A percentile compares a stretch with the other conserved stretches of the same genome.
Evolutionary conservation across 2,329 filamentous ascomycete species (phyloP).

Genomic region (Aureobasidium pullulans): DNA sequence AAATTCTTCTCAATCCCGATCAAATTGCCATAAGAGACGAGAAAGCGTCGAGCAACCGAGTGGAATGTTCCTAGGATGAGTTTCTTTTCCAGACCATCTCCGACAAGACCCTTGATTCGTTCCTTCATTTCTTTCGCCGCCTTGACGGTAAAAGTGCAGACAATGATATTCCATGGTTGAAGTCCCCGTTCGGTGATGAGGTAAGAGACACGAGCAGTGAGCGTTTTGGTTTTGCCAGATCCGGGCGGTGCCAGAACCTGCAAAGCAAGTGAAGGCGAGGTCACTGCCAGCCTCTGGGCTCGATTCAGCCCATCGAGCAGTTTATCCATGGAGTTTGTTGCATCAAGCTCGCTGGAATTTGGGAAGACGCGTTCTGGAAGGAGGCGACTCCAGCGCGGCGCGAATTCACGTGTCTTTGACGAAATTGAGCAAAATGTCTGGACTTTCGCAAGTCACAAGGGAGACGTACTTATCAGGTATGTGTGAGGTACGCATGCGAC

Average conservation of each 20-base stretch:
- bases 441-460: no score
- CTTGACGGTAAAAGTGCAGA: conserved; percentile 96
- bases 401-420: not conserved
- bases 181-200: conserved; percentile 66
- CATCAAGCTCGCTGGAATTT: not conserved
- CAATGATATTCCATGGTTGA: conserved; percentile 79
- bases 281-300: conserved; percentile 58
- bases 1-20: conserved; percentile 80
- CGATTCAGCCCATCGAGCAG: conserved; percentile 57
- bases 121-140: conserved; percentile 90
- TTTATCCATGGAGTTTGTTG: conserved; percentile 37
- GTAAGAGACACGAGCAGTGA: conserved; percentile 88
- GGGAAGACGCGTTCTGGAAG: conserved; percentile 10
- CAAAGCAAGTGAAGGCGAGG: conserved; percentile 51
- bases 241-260: conserved; percentile 59
- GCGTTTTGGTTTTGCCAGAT: conserved; percentile 87
- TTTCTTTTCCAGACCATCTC: conserved; percentile 64
- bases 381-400: not conserved
- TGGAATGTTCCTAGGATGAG: conserved; percentile 91
- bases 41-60: conserved; percentile 79
- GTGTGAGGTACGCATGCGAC: not conserved
- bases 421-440: not conserved
- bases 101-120: conserved; percentile 74
- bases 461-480: no score
- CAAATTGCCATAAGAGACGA: conserved; percentile 73